Percentiles rank a stretch among this genome's conserved stretches.
Conservation (phyloP, 495 filamentous ascomycete genomes). For the Letharia columbiana region DNA sequence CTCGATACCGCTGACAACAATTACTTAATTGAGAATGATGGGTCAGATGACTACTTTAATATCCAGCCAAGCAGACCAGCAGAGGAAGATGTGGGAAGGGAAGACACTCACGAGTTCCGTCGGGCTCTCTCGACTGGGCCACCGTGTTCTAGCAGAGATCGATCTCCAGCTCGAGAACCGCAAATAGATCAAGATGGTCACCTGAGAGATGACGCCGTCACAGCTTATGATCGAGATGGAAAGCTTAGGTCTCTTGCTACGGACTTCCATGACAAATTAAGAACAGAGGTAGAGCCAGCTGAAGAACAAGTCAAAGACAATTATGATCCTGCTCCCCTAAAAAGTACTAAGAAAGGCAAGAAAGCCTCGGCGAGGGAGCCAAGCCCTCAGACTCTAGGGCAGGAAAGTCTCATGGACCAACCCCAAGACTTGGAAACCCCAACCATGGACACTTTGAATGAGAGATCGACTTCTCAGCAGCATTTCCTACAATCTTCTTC, state of each 20-base stretch:
- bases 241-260: background rate
- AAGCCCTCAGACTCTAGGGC: background rate
- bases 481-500: background rate
- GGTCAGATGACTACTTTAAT: constrained; percentile 17
- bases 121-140: background rate
- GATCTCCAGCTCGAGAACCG: background rate
- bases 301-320: constrained; percentile 1
- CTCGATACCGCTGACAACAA: background rate
- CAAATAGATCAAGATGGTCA: background rate
- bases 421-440: background rate
- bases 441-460: constrained; percentile 4
- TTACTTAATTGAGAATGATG: background rate
- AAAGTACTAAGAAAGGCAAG: constrained; percentile 46
- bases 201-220: background rate
- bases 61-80: constrained; percentile 16
- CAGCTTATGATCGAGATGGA: background rate
- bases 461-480: constrained; percentile 7
- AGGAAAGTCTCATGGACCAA: background rate
- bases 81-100: constrained; percentile 16
- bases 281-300: background rate
- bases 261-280: background rate
- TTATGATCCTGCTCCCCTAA: background rate
- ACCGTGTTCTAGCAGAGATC: background rate
- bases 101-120: background rate
- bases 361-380: background rate